Percentiles rank a stretch among this genome's conserved stretches.
Conservation (phyloP, 495 filamentous ascomycete genomes). For the Aspergillus asperescens region DNA sequence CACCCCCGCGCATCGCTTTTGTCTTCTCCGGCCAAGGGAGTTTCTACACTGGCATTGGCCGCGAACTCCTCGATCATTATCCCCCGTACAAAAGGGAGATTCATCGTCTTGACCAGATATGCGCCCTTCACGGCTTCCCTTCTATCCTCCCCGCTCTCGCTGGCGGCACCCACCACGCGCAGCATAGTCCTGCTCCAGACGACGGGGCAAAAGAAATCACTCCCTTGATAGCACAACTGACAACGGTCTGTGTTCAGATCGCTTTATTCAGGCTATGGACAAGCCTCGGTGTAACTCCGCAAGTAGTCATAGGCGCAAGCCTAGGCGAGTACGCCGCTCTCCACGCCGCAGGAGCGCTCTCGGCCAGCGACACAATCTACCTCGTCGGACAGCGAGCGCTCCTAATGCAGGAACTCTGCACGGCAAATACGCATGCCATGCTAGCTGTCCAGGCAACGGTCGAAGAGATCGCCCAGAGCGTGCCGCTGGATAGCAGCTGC, state of each 20-base stretch:
- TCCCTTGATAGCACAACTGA: not conserved
- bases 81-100: constrained; percentile 26
- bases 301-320: not conserved
- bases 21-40: constrained; percentile 67
- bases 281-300: not conserved
- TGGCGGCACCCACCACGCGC: no score
- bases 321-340: constrained; percentile 1
- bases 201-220: no score
- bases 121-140: constrained; percentile 26
- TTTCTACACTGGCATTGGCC: constrained; percentile 39
- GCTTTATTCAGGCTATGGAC: not conserved
- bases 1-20: constrained; percentile 44
- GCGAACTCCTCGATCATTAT: constrained; percentile 23
- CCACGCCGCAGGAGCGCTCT: not conserved
- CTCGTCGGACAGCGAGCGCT: not conserved
- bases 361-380: not conserved
- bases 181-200: no score
- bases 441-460: constrained; percentile 47
- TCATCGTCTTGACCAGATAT: constrained; percentile 27
- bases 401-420: not conserved
- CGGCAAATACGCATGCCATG: not conserved
- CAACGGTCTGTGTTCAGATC: constrained; percentile 38
- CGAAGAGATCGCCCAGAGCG: constrained; percentile 6
- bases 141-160: constrained; percentile 27
- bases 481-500: no score